phyloP scores from a whole-genome alignment of 2,329 filamentous ascomycete species.

The Pseudomassariella vexata region DNA sequence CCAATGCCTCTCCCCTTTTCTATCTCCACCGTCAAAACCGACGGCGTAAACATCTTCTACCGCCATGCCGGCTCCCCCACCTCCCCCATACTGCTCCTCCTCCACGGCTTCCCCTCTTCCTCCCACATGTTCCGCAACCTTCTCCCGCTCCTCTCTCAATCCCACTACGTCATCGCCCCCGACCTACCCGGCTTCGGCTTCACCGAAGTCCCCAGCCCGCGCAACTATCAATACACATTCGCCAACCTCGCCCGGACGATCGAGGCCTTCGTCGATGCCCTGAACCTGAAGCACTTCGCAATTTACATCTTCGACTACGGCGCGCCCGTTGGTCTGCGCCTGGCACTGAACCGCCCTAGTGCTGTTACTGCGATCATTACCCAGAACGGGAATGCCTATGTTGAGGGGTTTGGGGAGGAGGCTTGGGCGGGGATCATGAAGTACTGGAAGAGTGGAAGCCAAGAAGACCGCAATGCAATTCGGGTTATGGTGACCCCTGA shows the following conservation, averaged over 20 bases:
- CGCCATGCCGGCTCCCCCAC: slow-evolving; percentile 24
- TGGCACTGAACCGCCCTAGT: slow-evolving; percentile 43
- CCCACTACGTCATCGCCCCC: slow-evolving; percentile 43
- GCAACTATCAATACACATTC: slow-evolving; percentile 48
- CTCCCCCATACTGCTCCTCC: slow-evolving; percentile 32
- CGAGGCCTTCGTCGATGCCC: slow-evolving; percentile 39
- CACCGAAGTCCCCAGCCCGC: slow-evolving; percentile 36
- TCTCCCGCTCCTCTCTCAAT: slow-evolving; percentile 31
- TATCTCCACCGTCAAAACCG: slow-evolving; percentile 17
- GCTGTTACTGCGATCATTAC: slow-evolving; percentile 46
- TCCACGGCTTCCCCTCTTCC: slow-evolving; percentile 40
- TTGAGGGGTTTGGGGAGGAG: slow-evolving; percentile 41
- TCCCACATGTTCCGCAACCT: slow-evolving; percentile 38
- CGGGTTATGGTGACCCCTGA: slow-evolving; percentile 28
- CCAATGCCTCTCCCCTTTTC: slow-evolving; percentile 3
- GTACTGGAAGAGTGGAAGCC: slow-evolving; percentile 35
- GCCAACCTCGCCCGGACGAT: slow-evolving; percentile 41
- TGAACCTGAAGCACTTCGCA: slow-evolving; percentile 41
- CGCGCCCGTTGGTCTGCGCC: slow-evolving; percentile 46
- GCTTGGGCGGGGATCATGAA: slow-evolving; percentile 44
- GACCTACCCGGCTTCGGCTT: slow-evolving; percentile 57
- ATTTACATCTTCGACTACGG: slow-evolving; percentile 61
- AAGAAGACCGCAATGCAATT: slow-evolving; percentile 30
- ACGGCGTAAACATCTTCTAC: slow-evolving; percentile 35
- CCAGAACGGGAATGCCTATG: slow-evolving; percentile 59